phyloP scores from a whole-genome alignment of 371 early-diverging fungal genomes.

The Astathelohania contejeani region DNA sequence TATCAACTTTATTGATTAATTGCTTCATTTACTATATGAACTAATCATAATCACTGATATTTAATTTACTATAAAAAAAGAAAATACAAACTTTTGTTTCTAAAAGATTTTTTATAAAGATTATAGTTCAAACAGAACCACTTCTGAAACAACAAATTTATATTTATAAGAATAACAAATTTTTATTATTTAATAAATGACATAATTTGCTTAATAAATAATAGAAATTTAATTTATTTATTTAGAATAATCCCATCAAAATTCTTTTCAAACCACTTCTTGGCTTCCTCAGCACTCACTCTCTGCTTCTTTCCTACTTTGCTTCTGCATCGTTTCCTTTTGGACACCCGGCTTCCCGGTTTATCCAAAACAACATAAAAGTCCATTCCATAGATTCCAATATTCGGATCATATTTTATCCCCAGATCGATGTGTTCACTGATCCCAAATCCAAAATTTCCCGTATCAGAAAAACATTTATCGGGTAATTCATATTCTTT shows the following conservation, averaged over 20 bases:
- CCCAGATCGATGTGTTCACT: slow-evolving; percentile 99
- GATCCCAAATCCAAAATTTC: slow-evolving; percentile 99
- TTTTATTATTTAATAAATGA: no score
- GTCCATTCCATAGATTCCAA: slow-evolving; percentile 74
- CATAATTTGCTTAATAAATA: no score
- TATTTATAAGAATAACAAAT: no score
- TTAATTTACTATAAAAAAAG: no score
- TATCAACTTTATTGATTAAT: no score
- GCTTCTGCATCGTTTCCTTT: slow-evolving; percentile 72
- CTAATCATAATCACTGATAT: no score
- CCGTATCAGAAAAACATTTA: slow-evolving; percentile 84
- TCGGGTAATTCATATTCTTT: slow-evolving; percentile 93
- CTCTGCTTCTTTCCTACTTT: slow-evolving; percentile 77
- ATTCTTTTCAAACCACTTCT: slow-evolving; percentile 55
- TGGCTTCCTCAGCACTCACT: slow-evolving; percentile 65
- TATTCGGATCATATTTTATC: slow-evolving; percentile 97
- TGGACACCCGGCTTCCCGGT: slow-evolving; percentile 82
- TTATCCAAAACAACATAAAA: slow-evolving; percentile 91
- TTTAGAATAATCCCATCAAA: slow-evolving; percentile 49
- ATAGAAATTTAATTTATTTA: slow-evolving; percentile 21
- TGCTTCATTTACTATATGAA: no score
- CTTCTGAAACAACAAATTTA: no score
- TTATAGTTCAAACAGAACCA: no score
- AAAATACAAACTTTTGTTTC: no score
- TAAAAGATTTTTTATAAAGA: no score